These are phyloP conservation scores for Colletotrichum limetticola DNA, from an alignment of 2,329 filamentous ascomycete genomes.

Conservation along the genomic window DNA sequence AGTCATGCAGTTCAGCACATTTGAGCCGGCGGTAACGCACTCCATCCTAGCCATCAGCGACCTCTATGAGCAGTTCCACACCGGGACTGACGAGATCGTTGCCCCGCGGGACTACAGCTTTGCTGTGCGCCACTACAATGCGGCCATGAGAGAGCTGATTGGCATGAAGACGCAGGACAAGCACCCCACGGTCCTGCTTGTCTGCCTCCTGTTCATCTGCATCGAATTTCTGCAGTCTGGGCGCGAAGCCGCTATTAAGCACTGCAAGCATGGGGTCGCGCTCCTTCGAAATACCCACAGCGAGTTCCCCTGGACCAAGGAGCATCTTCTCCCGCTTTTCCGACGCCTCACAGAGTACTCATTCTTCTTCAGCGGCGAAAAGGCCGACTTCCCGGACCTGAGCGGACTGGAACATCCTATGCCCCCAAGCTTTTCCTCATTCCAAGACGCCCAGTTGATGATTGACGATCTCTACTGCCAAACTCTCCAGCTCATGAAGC, in stretches of 20 bases:
- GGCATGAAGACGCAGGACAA: slow-evolving; percentile 43
- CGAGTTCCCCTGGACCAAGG: slow-evolving; percentile 26
- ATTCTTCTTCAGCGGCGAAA: slow-evolving; percentile 29
- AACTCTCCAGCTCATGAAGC: slow-evolving; percentile 44
- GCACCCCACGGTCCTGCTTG: slow-evolving; percentile 49
- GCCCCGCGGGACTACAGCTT: slow-evolving; percentile 42
- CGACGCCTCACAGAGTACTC: slow-evolving; percentile 18
- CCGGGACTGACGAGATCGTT: neutral
- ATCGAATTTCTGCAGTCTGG: slow-evolving; percentile 60
- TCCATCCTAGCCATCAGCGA: slow-evolving; percentile 61
- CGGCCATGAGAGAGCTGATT: slow-evolving; percentile 56
- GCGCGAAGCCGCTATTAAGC: slow-evolving; percentile 17
- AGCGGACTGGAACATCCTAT: slow-evolving; percentile 7
- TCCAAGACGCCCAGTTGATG: slow-evolving; percentile 45
- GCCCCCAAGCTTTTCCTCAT: slow-evolving; percentile 17
- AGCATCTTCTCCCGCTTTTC: slow-evolving; percentile 25
- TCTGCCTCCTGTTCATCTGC: slow-evolving; percentile 63
- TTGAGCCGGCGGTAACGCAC: slow-evolving; percentile 59
- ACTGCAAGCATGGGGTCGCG: slow-evolving; percentile 31
- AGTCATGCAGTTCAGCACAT: slow-evolving; percentile 56
- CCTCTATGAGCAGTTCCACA: slow-evolving; percentile 50
- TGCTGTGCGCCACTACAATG: slow-evolving; percentile 58
- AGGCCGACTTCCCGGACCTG: slow-evolving; percentile 36
- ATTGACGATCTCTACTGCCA: slow-evolving; percentile 44
- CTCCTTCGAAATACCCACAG: slow-evolving; percentile 16